Conservation (phyloP, 805 yeast species). For the Zygosaccharomyces bailii region DNA sequence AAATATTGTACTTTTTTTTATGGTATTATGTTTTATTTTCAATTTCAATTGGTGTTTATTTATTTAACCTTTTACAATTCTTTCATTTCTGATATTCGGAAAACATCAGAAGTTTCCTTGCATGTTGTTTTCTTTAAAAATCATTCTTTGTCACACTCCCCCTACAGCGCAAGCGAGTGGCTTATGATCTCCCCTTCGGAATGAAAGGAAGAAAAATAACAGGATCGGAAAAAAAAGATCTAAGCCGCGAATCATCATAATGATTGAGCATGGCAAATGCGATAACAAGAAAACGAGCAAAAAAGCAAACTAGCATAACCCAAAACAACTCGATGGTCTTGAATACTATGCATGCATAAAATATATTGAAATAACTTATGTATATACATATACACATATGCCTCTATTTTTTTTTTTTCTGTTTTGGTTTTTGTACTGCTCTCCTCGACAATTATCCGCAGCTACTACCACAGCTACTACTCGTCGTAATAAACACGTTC, state of each 20-base stretch:
- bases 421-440: neutral
- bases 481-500: constrained; percentile 24
- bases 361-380: no score
- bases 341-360: no score
- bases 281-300: no score
- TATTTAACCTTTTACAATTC: neutral
- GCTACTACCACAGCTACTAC: neutral
- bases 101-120: neutral
- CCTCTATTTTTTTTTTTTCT: no score
- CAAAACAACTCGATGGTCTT: no score
- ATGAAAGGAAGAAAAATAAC: neutral
- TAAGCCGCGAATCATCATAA: no score
- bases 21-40: no score
- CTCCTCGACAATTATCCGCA: no score
- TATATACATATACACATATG: no score
- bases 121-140: constrained; percentile 1
- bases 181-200: neutral
- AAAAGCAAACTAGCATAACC: no score
- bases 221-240: neutral
- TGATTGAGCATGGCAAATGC: no score
- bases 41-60: neutral
- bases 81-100: neutral
- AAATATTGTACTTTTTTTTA: no score
- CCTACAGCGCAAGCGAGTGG: neutral
- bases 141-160: neutral